A percentile compares a stretch with the other conserved stretches of the same genome.
phyloP scores from a whole-genome alignment of 2,329 filamentous ascomycete species.

The Metarhizium sp. region DNA sequence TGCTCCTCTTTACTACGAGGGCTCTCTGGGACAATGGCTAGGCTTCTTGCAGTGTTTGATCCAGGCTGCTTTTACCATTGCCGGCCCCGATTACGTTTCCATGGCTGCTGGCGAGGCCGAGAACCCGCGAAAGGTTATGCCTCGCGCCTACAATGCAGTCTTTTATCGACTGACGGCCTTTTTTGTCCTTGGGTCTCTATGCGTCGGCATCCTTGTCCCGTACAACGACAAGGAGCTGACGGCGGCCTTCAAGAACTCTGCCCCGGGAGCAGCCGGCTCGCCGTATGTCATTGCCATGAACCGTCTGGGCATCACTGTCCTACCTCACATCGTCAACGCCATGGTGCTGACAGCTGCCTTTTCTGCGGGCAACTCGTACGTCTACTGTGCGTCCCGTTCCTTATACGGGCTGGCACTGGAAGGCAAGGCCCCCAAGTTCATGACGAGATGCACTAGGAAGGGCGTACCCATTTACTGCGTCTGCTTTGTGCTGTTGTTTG shows the following conservation, averaged over 20 bases:
- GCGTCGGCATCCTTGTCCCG: constrained; percentile 62
- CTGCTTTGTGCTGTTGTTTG: constrained; percentile 52
- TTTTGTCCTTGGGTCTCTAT: constrained; percentile 65
- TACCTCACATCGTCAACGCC: constrained; percentile 66
- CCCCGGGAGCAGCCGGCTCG: constrained; percentile 60
- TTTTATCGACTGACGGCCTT: constrained; percentile 71
- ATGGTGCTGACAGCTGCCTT: constrained; percentile 59
- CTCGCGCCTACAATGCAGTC: constrained; percentile 66
- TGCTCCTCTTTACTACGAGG: constrained; percentile 52
- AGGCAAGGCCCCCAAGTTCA: constrained; percentile 52
- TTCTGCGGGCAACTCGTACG: constrained; percentile 56
- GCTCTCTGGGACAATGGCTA: constrained; percentile 59
- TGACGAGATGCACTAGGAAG: constrained; percentile 49
- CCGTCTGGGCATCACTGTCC: constrained; percentile 48
- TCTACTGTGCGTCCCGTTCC: constrained; percentile 58
- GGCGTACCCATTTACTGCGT: constrained; percentile 73
- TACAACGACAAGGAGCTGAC: constrained; percentile 56
- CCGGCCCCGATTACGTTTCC: constrained; percentile 58
- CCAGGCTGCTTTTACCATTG: constrained; percentile 58
- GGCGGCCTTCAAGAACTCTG: constrained; percentile 46
- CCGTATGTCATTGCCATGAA: constrained; percentile 62
- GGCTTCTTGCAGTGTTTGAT: constrained; percentile 72
- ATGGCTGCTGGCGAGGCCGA: constrained; percentile 64
- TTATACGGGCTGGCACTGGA: constrained; percentile 61
- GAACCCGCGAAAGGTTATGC: constrained; percentile 60